A percentile compares a stretch with the other conserved stretches of the same genome.
These are phyloP conservation scores for Clarkia xantiana DNA, from an alignment of 345 rosid species.

Conservation along the genomic window DNA sequence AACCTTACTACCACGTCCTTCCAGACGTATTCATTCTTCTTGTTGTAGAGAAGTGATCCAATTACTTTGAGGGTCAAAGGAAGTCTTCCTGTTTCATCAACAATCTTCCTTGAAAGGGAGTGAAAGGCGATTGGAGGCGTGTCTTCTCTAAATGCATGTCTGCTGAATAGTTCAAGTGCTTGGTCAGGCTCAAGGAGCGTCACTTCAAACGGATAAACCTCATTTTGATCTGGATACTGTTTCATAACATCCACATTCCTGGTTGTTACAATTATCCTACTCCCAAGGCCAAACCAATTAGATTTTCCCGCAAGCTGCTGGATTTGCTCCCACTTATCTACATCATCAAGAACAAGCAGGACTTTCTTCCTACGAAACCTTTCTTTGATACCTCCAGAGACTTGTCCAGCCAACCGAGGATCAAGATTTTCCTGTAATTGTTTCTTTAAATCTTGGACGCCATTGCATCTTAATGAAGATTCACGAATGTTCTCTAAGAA, in stretches of 20 bases:
- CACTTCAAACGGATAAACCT: neutral
- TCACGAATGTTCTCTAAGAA: too few relatives aligned
- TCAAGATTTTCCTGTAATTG: too few relatives aligned
- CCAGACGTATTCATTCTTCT: slow-evolving; percentile 5
- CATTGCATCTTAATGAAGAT: too few relatives aligned
- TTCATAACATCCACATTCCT: neutral
- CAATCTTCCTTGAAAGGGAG: neutral
- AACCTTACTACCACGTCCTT: neutral
- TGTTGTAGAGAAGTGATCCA: neutral
- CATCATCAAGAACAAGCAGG: slow-evolving; percentile 6
- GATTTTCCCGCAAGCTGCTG: neutral
- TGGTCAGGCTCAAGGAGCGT: neutral
- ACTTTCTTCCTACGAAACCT: too few relatives aligned
- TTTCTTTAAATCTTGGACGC: too few relatives aligned
- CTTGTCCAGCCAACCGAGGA: too few relatives aligned
- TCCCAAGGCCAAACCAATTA: neutral
- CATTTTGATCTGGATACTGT: too few relatives aligned
- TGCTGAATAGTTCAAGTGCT: slow-evolving; percentile 5
- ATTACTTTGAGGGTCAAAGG: slow-evolving; percentile 6
- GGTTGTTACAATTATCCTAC: slow-evolving; percentile 5
- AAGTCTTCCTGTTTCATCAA: neutral
- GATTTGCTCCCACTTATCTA: slow-evolving; percentile 2
- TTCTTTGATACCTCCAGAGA: too few relatives aligned
- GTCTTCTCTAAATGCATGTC: neutral
- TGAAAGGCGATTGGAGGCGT: slow-evolving; percentile 1